Evolutionary conservation across 805 yeast genomes (phyloP).

Genomic region (Ogataea nakhonphanomensis): DNA sequence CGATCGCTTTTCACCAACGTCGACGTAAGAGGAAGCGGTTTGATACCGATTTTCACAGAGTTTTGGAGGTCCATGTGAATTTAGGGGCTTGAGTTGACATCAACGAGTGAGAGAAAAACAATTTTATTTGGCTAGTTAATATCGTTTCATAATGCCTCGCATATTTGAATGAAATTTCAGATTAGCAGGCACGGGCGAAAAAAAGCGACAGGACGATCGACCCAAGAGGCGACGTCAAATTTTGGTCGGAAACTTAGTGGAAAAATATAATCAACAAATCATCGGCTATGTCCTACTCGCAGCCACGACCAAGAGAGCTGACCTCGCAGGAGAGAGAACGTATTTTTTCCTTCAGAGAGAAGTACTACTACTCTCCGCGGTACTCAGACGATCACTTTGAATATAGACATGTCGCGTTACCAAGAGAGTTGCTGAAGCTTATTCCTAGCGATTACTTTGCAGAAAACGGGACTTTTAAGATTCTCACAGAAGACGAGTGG

Average conservation of each 20-base stretch:
- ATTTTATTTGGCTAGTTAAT: slow-evolving; percentile 1
- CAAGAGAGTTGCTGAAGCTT: slow-evolving; percentile 90
- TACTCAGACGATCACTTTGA: slow-evolving; percentile 91
- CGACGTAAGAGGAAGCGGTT: slow-evolving; percentile 38
- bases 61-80: slow-evolving; percentile 3
- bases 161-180: slow-evolving; percentile 5
- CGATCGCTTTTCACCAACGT: slow-evolving; percentile 31
- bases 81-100: background rate
- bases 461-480: slow-evolving; percentile 90
- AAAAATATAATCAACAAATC: slow-evolving; percentile 9
- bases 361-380: slow-evolving; percentile 90
- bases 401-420: slow-evolving; percentile 95
- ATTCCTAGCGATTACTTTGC: slow-evolving; percentile 94
- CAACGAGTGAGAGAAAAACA: background rate
- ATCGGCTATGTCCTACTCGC: slow-evolving; percentile 26
- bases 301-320: slow-evolving; percentile 60
- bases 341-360: slow-evolving; percentile 86
- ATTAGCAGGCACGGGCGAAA: background rate
- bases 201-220: slow-evolving; percentile 10
- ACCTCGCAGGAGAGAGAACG: slow-evolving; percentile 82
- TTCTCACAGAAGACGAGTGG: slow-evolving; percentile 95
- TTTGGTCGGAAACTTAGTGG: background rate
- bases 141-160: slow-evolving; percentile 8
- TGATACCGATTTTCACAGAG: slow-evolving; percentile 39
- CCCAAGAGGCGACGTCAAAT: background rate